Conservation (phyloP, 1,139 yeast genomes). For the Wickerhamomyces sp. region DNA sequence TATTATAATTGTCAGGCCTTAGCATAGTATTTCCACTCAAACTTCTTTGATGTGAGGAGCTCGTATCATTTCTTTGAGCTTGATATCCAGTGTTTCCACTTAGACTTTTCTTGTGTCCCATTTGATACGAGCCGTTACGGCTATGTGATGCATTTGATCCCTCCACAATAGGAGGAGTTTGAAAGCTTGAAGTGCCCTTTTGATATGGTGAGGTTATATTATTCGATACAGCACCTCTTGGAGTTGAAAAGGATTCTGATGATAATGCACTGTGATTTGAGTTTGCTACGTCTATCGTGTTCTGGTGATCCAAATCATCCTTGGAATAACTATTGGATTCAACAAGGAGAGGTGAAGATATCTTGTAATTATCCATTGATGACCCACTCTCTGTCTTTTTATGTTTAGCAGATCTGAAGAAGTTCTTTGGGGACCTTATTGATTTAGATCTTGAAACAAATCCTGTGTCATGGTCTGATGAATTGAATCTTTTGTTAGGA, state of each 20-base stretch:
- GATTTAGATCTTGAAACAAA: conserved; percentile 24
- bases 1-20: too few species aligned
- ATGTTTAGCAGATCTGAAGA: conserved; percentile 24
- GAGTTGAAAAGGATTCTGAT: conserved; percentile 11
- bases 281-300: conserved; percentile 5
- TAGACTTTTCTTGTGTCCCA: neutral
- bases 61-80: neutral
- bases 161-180: conserved; percentile 42
- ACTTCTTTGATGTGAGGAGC: neutral
- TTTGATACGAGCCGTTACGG: conserved; percentile 32
- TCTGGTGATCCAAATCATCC: conserved; percentile 8
- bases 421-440: conserved; percentile 29
- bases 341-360: conserved; percentile 19
- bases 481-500: conserved; percentile 6
- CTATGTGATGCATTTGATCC: conserved; percentile 29
- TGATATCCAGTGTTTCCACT: neutral
- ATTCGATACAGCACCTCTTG: conserved; percentile 1
- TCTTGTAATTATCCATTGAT: conserved; percentile 17
- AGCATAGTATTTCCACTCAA: neutral
- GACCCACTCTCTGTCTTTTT: conserved; percentile 20
- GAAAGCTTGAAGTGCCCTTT: conserved; percentile 29
- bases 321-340: neutral
- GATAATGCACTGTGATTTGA: conserved; percentile 8
- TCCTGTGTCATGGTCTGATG: too few species aligned
- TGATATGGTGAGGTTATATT: conserved; percentile 37